Percentiles rank a stretch among this genome's conserved stretches.
These are phyloP conservation scores for Cyclotella cryptica DNA, from an alignment of 108 stramenopile species.

Conservation along the genomic window DNA sequence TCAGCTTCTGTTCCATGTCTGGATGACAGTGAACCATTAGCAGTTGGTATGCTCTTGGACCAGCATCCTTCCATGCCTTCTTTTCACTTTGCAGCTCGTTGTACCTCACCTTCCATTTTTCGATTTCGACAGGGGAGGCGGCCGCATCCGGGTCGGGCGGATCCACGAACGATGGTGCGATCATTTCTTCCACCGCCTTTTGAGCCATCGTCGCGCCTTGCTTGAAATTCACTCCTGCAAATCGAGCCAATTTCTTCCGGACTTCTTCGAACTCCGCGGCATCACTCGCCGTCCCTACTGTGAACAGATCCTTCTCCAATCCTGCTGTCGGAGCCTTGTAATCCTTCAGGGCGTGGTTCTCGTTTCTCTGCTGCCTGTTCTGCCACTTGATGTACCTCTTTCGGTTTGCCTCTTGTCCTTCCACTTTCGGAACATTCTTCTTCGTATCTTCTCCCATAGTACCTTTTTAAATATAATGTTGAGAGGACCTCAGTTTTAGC, in stretches of 20 bases:
- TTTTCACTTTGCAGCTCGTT: neutral
- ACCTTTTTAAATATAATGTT: too few species aligned
- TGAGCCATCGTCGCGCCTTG: neutral
- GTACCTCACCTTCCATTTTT: neutral
- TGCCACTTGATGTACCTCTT: too few species aligned
- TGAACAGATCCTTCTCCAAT: slow-evolving; percentile 3
- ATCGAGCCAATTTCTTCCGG: neutral
- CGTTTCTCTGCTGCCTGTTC: too few species aligned
- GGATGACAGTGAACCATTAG: too few species aligned
- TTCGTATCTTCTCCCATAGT: too few species aligned
- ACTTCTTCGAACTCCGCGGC: too few species aligned
- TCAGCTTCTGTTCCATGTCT: too few species aligned
- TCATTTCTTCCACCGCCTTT: neutral
- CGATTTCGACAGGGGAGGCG: neutral
- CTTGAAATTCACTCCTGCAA: neutral
- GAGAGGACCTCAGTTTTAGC: too few species aligned
- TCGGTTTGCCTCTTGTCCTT: too few species aligned
- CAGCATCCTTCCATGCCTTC: slow-evolving; percentile 1
- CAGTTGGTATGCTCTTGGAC: neutral
- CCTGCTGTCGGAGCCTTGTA: slow-evolving; percentile 15
- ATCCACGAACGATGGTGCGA: too few species aligned
- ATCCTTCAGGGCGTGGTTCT: too few species aligned
- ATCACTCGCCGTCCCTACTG: neutral
- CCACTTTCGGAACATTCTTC: too few species aligned
- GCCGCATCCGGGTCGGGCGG: neutral